Base-by-base conservation (phyloP, 78 protist species). In the Paulinella micropora region DNA sequence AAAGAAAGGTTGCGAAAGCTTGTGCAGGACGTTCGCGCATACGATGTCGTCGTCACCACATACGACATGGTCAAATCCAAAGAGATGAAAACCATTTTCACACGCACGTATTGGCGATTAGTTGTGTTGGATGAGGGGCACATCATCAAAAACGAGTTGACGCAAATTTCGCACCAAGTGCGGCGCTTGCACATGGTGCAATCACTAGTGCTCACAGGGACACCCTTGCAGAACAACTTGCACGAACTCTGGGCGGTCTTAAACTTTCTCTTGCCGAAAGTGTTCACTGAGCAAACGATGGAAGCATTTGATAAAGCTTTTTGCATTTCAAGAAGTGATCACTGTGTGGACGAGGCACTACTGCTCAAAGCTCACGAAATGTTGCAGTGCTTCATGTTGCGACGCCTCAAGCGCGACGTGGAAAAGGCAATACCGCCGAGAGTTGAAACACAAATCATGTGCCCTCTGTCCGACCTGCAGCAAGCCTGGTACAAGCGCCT, bases 351-450 rank as follows among this genome's bases (percentile, higher is more conserved):
- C 31, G 88, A 86, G 0, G 37, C 38, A 1, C 32, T 9, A 39
- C 91, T 92, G 35, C 90, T 89, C 36, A 1, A 15, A 31, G 29
- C 87, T 32, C 37, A 92, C 67, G 9, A 1, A 2, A 39, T 3
- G 15, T 2, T 79, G 29, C 2, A 4, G 37, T 86, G 83, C 39
- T 2, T 1, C 37, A 15, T 40, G 41, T 87, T 95, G 69, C 87
- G 98, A 15, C 90, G 98, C 15, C 41, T 95, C 92, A 96, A 97
- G 90, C 91, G 90, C 83, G 96, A 96, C 38, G 98, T 97, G 34
- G 95, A 92, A 77, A 91, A 92, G 41, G n/a, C 86, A 6, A 86
- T 97, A 0, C 94, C 95, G 32, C 95, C 92, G 31, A 97, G 96
- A 90, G 91, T 92, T 28, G 98, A 97, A 91, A 92, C 95, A 28